Conservation (phyloP, 257 asterid species). For the Fraxinus cuspidata region DNA sequence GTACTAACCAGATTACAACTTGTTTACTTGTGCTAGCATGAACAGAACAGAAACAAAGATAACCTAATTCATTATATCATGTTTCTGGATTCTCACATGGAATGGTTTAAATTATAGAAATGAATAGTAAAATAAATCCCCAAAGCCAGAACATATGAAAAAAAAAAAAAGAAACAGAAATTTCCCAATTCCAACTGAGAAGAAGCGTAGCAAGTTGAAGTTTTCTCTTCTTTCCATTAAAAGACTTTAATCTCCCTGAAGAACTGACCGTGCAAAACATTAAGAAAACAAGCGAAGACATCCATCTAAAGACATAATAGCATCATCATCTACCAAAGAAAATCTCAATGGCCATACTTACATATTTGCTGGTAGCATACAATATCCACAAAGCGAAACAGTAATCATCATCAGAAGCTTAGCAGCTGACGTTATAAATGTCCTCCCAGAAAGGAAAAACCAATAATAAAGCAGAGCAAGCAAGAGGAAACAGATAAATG, state of each 20-base stretch:
- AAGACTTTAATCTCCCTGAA: neutral
- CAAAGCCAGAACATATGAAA: neutral
- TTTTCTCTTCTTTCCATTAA: neutral
- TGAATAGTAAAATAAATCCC: neutral
- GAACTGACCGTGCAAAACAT: neutral
- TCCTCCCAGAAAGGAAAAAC: constrained; percentile 80
- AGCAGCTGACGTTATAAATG: constrained; percentile 73
- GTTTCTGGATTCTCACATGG: constrained; percentile 2
- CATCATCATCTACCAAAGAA: neutral
- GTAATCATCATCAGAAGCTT: constrained; percentile 61
- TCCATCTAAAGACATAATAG: neutral
- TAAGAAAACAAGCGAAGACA: neutral
- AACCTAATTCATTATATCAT: constrained; percentile 4
- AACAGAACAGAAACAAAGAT: constrained; percentile 17
- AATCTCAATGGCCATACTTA: constrained; percentile 41
- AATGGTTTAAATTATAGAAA: neutral
- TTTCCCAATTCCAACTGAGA: constrained; percentile 6
- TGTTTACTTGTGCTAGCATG: constrained; percentile 11
- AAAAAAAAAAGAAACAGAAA: constrained; percentile 1
- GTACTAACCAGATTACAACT: constrained; percentile 11
- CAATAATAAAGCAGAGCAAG: constrained; percentile 66
- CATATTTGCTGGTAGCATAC: constrained; percentile 60
- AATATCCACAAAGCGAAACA: constrained; percentile 57
- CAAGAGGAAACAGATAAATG: constrained; percentile 61
- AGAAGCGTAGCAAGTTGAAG: constrained; percentile 13